These are phyloP conservation scores for Furcasterigmium furcatum DNA, from an alignment of 2,329 filamentous ascomycete genomes.

Conservation along the genomic window DNA sequence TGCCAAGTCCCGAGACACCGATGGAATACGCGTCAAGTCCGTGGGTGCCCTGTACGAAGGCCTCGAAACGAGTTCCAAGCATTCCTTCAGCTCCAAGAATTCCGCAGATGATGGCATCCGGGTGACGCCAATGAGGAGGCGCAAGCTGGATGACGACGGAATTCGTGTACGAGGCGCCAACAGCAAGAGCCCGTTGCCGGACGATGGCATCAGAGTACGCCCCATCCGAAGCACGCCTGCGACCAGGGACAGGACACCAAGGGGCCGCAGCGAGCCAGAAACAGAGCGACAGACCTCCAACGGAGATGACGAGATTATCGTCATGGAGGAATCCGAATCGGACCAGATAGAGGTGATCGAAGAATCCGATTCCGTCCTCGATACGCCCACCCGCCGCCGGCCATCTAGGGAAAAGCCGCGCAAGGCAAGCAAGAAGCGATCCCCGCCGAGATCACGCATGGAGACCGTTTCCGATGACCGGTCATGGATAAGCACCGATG, in stretches of 20 bases:
- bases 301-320: conserved; percentile 22
- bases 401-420: conserved; percentile 6
- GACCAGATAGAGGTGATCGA: conserved; percentile 27
- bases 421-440: conserved; percentile 7
- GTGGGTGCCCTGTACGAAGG: background rate
- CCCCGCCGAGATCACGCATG: background rate
- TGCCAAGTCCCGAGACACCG: conserved; percentile 27
- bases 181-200: conserved; percentile 8
- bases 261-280: background rate
- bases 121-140: conserved; percentile 33
- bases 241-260: background rate
- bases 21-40: conserved; percentile 22
- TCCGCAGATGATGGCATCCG: conserved; percentile 37
- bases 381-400: conserved; percentile 28
- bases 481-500: conserved; percentile 21
- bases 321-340: conserved; percentile 15
- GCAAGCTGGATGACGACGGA: conserved; percentile 25
- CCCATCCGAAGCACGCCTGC: background rate
- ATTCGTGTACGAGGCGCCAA: conserved; percentile 26
- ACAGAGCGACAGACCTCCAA: conserved; percentile 21
- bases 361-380: conserved; percentile 29
- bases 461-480: conserved; percentile 14
- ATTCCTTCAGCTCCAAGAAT: conserved; percentile 23
- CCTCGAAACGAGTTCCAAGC: background rate
- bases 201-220: conserved; percentile 12